Conservation (phyloP, 2,329 filamentous ascomycete species). For the Conoideocrella luteorostrata region DNA sequence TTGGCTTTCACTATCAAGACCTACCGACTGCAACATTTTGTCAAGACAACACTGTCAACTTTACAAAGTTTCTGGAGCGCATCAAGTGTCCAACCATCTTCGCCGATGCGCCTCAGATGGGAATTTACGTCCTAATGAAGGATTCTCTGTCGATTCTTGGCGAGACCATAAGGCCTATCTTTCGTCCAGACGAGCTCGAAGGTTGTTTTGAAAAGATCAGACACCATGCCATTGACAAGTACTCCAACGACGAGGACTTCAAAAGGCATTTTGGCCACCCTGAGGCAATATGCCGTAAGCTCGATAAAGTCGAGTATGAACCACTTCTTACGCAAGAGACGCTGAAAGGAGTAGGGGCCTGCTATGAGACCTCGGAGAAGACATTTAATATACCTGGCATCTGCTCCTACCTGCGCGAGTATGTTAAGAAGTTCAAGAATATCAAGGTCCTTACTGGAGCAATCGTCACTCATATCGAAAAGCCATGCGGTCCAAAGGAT, state of each 20-base stretch:
- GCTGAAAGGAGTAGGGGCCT: not conserved
- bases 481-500: not conserved
- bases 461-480: not conserved
- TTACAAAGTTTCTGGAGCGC: slow-evolving; percentile 1
- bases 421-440: slow-evolving; percentile 1
- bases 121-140: slow-evolving; percentile 6
- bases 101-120: not conserved
- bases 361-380: slow-evolving; percentile 5
- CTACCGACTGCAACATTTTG: slow-evolving; percentile 3
- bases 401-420: slow-evolving; percentile 1
- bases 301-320: not conserved
- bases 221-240: not conserved
- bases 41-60: slow-evolving; percentile 5
- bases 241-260: not conserved
- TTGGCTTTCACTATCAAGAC: slow-evolving; percentile 6
- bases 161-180: not conserved
- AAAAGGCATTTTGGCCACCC: not conserved
- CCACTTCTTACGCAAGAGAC: not conserved
- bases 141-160: not conserved
- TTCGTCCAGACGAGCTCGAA: not conserved
- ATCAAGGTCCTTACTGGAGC: not conserved
- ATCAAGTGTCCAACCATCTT: slow-evolving; percentile 3
- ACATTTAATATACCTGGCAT: slow-evolving; percentile 3
- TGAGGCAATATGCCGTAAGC: not conserved
- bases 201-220: slow-evolving; percentile 2